Conservation (phyloP, 2,329 filamentous ascomycete genomes). For the Cladorrhinum sp. region DNA sequence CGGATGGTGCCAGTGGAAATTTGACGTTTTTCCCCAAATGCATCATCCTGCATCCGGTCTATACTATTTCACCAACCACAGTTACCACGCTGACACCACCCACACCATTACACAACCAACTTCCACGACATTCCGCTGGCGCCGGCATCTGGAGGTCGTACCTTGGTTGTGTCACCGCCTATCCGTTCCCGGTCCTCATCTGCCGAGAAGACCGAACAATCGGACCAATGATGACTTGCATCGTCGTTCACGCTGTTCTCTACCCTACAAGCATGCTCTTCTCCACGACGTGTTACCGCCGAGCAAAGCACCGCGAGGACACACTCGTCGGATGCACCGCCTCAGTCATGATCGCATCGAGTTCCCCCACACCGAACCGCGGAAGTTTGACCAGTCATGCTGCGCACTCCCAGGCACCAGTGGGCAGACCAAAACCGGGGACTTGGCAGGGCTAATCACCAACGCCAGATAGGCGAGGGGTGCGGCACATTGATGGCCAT, state of each 20-base stretch:
- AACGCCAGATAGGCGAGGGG: background rate
- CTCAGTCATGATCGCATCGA: background rate
- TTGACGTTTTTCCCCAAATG: too few species aligned
- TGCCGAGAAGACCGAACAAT: constrained; percentile 17
- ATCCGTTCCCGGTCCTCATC: constrained; percentile 16
- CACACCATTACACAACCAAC: too few species aligned
- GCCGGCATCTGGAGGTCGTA: constrained; percentile 1
- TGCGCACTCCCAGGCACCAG: constrained; percentile 3
- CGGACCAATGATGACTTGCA: background rate
- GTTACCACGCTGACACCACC: background rate
- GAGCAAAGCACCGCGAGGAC: background rate
- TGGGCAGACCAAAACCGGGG: background rate
- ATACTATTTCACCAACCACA: background rate
- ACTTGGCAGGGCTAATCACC: constrained; percentile 1
- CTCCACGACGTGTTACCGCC: background rate
- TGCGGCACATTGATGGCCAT: background rate
- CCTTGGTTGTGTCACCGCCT: constrained; percentile 20
- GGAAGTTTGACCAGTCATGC: background rate
- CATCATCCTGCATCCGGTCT: background rate
- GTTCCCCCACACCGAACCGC: background rate
- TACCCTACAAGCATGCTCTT: background rate
- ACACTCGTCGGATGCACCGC: background rate
- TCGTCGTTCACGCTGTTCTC: background rate
- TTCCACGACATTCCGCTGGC: constrained; percentile 5
- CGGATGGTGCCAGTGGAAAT: too few species aligned